Evolutionary conservation across 805 yeast species (phyloP).

Genomic region (Wickerhamomyces chaumierensis): DNA sequence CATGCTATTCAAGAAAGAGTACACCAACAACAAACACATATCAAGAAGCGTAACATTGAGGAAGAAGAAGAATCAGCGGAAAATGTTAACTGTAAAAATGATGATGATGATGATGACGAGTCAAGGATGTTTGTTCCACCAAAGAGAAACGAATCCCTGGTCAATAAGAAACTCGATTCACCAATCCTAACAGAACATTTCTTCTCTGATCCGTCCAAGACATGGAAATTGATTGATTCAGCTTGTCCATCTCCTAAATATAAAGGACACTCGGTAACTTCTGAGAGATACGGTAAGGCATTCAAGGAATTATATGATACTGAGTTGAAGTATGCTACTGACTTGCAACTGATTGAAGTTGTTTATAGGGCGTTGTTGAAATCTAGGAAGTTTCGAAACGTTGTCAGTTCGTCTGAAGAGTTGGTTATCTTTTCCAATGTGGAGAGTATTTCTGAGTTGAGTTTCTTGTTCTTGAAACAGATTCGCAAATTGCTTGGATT

Average conservation of each 20-base stretch:
- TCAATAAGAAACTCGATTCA: conserved; percentile 23
- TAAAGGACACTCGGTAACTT: conserved; percentile 1
- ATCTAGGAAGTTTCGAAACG: conserved; percentile 19
- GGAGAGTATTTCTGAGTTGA: conserved; percentile 26
- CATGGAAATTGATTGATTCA: conserved; percentile 4
- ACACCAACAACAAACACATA: conserved; percentile 1
- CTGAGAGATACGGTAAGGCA: conserved; percentile 10
- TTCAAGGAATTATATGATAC: conserved; percentile 21
- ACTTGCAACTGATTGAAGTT: conserved; percentile 19
- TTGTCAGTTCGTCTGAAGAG: conserved; percentile 25
- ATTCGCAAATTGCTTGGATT: conserved; percentile 3
- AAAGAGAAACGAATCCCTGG: conserved; percentile 13
- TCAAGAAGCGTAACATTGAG: neutral
- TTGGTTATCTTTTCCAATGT: conserved; percentile 32
- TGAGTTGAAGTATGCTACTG: conserved; percentile 23
- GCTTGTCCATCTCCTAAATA: conserved; percentile 3
- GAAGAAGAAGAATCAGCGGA: neutral
- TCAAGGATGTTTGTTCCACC: conserved; percentile 11
- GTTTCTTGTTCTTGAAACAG: conserved; percentile 20
- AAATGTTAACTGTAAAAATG: too few species aligned
- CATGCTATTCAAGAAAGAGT: conserved; percentile 17
- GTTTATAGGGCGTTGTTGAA: conserved; percentile 24
- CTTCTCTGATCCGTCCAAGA: conserved; percentile 4
- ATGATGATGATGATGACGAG: neutral
- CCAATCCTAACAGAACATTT: conserved; percentile 21